Evolutionary conservation across 176 grass and related monocot genomes (phyloP), one percentile per base, ranked within the genome.

Genomic region (Coix lacrymajobi): DNA sequence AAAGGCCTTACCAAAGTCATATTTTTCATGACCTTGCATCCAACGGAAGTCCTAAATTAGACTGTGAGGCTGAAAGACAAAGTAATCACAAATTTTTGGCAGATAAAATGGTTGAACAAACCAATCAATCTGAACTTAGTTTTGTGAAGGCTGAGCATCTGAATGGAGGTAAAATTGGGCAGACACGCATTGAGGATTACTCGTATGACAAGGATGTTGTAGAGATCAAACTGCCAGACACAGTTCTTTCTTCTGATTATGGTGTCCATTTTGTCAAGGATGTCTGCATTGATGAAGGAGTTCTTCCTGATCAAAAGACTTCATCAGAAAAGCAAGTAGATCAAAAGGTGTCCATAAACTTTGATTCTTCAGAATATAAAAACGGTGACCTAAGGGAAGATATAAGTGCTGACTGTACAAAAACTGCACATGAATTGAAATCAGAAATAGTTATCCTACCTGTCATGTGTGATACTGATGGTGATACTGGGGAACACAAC

Each of bases 151-250:
- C 32, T 6, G 84, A 75, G 51, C 68, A 62, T 79, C 69, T 75
- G 69, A 90, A 87, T 83, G 84, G 84, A 79, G 51, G 52, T 69
- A 87, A 83, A 83, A 68, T 62, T 12, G 44, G 68, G 33, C 61
- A 87, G 64, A 75, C 75, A 78, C 40, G 14, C 40, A 78, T 77
- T n/a, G 88, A 91, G 22, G 70, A 89, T 68, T 69, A 56, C 71
- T 97, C 82, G 20, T 87, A 84, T 90, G 94, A 91, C 58, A 90
- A 97, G 86, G 90, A 90, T 75, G 85, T 91, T 85, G 86, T 88
- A 52, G 91, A 97, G 70, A 88, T 92, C 52, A 85, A 87, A 78
- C 72, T 81, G 32, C 81, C 78, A 17, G 87, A 90, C 12, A 81
- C 81, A 33, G 70, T 88, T 40, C 60, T 86, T 54, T 85, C 79